Percentiles rank a stretch among this genome's conserved stretches.
Conservation (phyloP, 2,329 filamentous ascomycete species). For the Penicillium freii region DNA sequence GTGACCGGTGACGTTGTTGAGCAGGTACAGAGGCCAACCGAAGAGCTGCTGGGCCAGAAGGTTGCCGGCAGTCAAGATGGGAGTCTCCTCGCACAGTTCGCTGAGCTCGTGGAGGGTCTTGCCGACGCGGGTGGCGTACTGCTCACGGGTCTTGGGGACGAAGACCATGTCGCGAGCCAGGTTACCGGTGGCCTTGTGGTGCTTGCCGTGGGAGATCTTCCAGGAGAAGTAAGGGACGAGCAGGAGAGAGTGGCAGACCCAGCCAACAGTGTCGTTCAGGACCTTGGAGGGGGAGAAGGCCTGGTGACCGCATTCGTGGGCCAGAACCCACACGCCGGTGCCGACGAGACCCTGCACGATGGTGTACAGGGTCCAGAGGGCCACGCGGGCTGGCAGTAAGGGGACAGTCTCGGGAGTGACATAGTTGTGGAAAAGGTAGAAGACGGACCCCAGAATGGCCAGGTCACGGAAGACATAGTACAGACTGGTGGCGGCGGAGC, state of each 20-base stretch:
- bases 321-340: constrained; percentile 93
- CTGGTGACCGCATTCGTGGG: constrained; percentile 97
- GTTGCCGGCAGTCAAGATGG: constrained; percentile 71
- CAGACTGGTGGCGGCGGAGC: constrained; percentile 72
- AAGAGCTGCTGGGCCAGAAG: constrained; percentile 82
- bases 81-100: constrained; percentile 93
- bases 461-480: constrained; percentile 83
- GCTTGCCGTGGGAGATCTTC: constrained; percentile 99
- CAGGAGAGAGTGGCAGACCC: constrained; percentile 82
- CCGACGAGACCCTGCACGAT: constrained; percentile 87
- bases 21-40: constrained; percentile 89
- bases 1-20: constrained; percentile 93
- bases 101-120: constrained; percentile 74
- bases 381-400: constrained; percentile 63
- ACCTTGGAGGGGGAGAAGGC: constrained; percentile 91
- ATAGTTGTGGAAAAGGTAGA: constrained; percentile 85
- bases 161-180: constrained; percentile 99
- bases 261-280: constrained; percentile 89
- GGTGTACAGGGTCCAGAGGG: constrained; percentile 66
- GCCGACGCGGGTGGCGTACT: constrained; percentile 74
- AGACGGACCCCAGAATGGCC: constrained; percentile 68
- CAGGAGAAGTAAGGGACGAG: constrained; percentile 98
- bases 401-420: constrained; percentile 82
- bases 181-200: constrained; percentile 98
- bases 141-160: constrained; percentile 83